Evolutionary conservation across 257 asterid genomes (phyloP).

Genomic region (Forsythia viridissima): DNA sequence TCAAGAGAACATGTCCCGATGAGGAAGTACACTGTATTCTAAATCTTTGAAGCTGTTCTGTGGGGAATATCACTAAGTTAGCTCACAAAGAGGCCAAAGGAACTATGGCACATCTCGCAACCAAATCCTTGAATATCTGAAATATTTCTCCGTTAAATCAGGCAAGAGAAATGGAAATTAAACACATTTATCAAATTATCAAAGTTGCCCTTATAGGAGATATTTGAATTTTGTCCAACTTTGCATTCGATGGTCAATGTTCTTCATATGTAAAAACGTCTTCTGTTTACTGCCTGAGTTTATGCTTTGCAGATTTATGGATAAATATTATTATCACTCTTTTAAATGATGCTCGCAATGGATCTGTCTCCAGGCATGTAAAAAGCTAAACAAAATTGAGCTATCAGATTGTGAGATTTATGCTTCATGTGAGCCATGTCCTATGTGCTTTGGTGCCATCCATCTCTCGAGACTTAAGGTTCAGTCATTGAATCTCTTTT

Average conservation of each 20-base stretch:
- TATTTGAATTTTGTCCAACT: background rate
- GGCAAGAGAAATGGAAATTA: background rate
- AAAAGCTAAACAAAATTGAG: conserved; percentile 86
- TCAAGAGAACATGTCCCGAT: too few relatives aligned
- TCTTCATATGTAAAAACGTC: background rate
- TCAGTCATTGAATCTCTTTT: background rate
- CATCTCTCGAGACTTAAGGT: conserved; percentile 97
- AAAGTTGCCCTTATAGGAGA: background rate
- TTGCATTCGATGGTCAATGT: background rate
- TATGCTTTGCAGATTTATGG: background rate
- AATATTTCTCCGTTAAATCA: too few relatives aligned
- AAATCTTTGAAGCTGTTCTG: too few relatives aligned
- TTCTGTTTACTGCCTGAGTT: background rate
- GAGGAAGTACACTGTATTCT: too few relatives aligned
- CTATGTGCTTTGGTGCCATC: conserved; percentile 98
- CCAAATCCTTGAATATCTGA: background rate
- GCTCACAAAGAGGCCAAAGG: too few relatives aligned
- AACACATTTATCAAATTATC: background rate
- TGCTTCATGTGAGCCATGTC: conserved; percentile 97
- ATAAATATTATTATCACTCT: background rate
- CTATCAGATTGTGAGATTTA: conserved; percentile 95
- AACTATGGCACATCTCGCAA: too few relatives aligned
- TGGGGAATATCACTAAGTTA: too few relatives aligned
- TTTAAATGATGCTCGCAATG: conserved; percentile 4
- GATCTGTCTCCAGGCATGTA: conserved; percentile 74